These are phyloP conservation scores for Blumeriella jaapii DNA, from an alignment of 2,329 filamentous ascomycete species.

Conservation along the genomic window DNA sequence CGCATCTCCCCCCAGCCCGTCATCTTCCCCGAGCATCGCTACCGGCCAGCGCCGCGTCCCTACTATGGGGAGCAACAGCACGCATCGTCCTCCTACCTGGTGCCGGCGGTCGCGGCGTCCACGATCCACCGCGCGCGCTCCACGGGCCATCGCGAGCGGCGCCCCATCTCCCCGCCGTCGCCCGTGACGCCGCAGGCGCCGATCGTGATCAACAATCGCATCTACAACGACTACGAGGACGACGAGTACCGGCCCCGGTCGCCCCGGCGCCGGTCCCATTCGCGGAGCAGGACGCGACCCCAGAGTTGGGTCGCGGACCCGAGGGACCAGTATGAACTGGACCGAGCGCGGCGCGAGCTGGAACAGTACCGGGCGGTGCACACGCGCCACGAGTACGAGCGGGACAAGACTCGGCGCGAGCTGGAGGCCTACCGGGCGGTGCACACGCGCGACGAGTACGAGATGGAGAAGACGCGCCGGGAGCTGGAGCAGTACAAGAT, in stretches of 20 bases:
- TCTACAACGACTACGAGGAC: slow-evolving; percentile 34
- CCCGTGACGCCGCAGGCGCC: slow-evolving; percentile 30
- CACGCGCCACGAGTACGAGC: slow-evolving; percentile 8
- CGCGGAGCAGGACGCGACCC: slow-evolving; percentile 5
- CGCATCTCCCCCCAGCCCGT: slow-evolving; percentile 24
- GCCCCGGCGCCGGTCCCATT: not conserved
- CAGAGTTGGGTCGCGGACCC: slow-evolving; percentile 7
- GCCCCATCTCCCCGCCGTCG: slow-evolving; percentile 13
- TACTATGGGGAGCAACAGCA: slow-evolving; percentile 8
- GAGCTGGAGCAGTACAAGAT: slow-evolving; percentile 31
- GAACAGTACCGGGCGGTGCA: slow-evolving; percentile 6
- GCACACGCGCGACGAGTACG: slow-evolving; percentile 21
- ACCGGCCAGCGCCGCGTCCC: slow-evolving; percentile 10
- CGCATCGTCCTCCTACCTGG: slow-evolving; percentile 15
- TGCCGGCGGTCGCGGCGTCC: slow-evolving; percentile 15
- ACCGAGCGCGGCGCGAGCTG: slow-evolving; percentile 21
- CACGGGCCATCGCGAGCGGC: slow-evolving; percentile 10
- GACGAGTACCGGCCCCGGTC: slow-evolving; percentile 12
- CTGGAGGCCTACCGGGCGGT: slow-evolving; percentile 33
- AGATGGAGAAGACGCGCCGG: slow-evolving; percentile 29
- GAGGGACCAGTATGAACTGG: slow-evolving; percentile 33
- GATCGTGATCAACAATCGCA: slow-evolving; percentile 47
- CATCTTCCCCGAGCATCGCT: slow-evolving; percentile 29
- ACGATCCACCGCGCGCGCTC: slow-evolving; percentile 13
- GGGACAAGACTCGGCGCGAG: slow-evolving; percentile 30